Evolutionary conservation across 257 asterid genomes (phyloP).

Genomic region (Paulownia fortunei): DNA sequence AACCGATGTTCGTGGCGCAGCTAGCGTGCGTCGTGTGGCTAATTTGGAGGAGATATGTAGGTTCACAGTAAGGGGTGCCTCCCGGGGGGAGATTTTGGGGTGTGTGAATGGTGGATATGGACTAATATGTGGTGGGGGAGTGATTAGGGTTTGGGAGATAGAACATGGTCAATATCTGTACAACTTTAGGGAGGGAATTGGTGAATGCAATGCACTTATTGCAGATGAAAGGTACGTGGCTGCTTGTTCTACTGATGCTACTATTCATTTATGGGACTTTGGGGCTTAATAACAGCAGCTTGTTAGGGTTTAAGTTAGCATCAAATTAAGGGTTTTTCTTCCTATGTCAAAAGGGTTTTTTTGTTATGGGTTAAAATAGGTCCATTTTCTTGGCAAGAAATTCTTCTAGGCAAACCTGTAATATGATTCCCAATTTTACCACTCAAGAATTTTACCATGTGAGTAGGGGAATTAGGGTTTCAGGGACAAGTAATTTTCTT

Average conservation of each 20-base stretch:
- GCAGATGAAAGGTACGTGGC: conserved; percentile 75
- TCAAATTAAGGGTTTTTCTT: not conserved
- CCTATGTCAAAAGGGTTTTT: not conserved
- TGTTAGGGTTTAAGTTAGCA: not conserved
- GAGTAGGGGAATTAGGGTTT: conserved; percentile 40
- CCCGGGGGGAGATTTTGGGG: conserved; percentile 49
- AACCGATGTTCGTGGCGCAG: conserved; percentile 47
- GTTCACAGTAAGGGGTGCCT: conserved; percentile 53
- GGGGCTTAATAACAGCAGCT: conserved; percentile 50
- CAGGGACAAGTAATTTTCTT: conserved; percentile 13
- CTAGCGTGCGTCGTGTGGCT: conserved; percentile 49
- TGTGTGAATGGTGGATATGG: conserved; percentile 79
- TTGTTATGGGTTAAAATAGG: not conserved
- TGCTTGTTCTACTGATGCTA: conserved; percentile 69
- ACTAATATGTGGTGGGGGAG: conserved; percentile 49
- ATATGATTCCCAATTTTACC: too few relatives aligned
- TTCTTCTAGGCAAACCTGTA: not conserved
- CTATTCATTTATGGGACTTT: conserved; percentile 85
- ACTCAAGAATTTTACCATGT: too few relatives aligned
- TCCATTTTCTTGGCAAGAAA: not conserved
- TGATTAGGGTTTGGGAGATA: conserved; percentile 76
- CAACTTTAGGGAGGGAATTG: conserved; percentile 60
- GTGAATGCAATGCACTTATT: conserved; percentile 52
- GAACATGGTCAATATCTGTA: conserved; percentile 61
- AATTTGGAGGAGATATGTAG: conserved; percentile 53